Conservation (phyloP, 169 alveolate species). For the Plasmodium vinckei region DNA sequence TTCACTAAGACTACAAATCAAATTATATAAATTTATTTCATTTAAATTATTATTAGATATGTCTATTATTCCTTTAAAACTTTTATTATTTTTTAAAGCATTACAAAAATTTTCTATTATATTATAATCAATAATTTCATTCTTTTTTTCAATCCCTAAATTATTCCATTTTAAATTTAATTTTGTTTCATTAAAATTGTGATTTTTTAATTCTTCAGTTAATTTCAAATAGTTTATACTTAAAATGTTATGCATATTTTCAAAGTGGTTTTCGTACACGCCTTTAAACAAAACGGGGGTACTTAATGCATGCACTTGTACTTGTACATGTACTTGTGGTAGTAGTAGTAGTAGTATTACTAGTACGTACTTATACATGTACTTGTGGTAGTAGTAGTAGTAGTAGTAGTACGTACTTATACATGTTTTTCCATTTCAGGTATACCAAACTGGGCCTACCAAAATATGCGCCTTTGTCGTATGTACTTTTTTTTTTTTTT, state of each 20-base stretch:
- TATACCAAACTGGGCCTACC: no score
- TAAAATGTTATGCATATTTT: constrained; percentile 7
- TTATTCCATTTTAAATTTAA: constrained; percentile 15
- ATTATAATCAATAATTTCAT: constrained; percentile 43
- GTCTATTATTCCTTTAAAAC: constrained; percentile 35
- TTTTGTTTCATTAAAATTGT: background rate
- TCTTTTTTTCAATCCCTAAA: background rate
- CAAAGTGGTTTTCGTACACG: background rate
- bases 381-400: no score
- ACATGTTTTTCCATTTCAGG: background rate
- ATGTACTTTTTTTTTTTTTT: no score
- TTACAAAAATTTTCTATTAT: constrained; percentile 60
- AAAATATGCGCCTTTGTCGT: no score
- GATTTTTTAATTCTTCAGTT: constrained; percentile 20
- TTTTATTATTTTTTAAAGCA: constrained; percentile 32
- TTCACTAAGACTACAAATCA: constrained; percentile 38
- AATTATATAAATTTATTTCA: constrained; percentile 34
- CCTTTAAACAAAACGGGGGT: background rate
- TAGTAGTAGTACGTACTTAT: constrained; percentile 4
- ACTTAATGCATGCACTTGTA: background rate
- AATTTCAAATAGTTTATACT: constrained; percentile 17
- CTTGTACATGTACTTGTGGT: no score
- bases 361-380: no score
- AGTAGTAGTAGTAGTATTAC: no score
- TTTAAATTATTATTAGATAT: constrained; percentile 52